Percentiles rank a stretch among this genome's conserved stretches.
These are phyloP conservation scores for Isoetes engelmannii DNA, from an alignment of 83 land plant species.

Conservation along the genomic window DNA sequence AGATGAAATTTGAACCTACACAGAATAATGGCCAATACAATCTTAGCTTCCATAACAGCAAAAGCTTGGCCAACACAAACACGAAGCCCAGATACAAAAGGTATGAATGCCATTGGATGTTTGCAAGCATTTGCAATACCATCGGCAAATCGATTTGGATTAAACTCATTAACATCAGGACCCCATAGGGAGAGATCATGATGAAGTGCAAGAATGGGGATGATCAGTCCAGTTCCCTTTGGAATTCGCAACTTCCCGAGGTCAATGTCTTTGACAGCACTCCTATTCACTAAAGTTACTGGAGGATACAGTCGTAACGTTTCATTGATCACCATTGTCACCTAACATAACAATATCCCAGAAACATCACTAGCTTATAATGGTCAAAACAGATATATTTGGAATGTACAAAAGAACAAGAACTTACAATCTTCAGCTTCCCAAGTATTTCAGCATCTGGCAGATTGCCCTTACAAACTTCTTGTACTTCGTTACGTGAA, in stretches of 20 bases:
- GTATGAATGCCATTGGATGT: slow-evolving; percentile 3
- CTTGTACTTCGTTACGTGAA: neutral
- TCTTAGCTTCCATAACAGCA: slow-evolving; percentile 17
- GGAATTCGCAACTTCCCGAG: slow-evolving; percentile 1
- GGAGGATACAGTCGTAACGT: slow-evolving; percentile 18
- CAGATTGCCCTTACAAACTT: neutral
- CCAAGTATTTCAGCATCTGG: neutral
- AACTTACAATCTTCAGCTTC: slow-evolving; percentile 3
- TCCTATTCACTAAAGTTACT: slow-evolving; percentile 10
- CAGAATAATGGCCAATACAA: slow-evolving; percentile 6
- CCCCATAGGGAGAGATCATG: slow-evolving; percentile 10
- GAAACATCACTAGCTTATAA: no score
- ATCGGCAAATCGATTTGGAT: slow-evolving; percentile 12
- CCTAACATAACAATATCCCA: neutral
- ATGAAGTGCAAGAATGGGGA: slow-evolving; percentile 13
- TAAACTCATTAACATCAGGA: slow-evolving; percentile 8
- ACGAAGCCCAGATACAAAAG: slow-evolving; percentile 13
- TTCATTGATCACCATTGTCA: slow-evolving; percentile 16
- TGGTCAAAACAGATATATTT: no score
- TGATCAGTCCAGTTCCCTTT: slow-evolving; percentile 4
- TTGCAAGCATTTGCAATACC: slow-evolving; percentile 3
- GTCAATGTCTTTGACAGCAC: neutral
- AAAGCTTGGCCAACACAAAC: slow-evolving; percentile 19
- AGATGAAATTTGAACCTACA: neutral
- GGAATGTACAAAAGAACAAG: neutral